Base-by-base conservation (phyloP, 225 moss, liverwort and hornwort genomes). In the Climacium dendroides region DNA sequence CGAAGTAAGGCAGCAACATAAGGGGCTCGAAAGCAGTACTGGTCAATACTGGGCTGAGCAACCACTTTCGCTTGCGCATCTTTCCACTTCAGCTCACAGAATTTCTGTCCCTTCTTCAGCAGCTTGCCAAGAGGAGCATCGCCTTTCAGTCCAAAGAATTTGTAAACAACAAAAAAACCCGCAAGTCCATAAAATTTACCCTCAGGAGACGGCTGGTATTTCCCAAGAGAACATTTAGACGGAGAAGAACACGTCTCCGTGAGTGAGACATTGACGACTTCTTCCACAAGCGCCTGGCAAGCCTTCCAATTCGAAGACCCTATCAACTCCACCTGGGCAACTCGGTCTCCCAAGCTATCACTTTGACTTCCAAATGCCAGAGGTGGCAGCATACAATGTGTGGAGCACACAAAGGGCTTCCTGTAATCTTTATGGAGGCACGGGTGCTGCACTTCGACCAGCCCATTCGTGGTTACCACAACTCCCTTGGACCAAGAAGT, bases 101-200 rank as follows among this genome's bases (percentile, higher is more conserved):
- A 99, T 61, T 94, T 90, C 83, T 96, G 95, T n/a, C 96, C 99
- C 80, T 95, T 96, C 85, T 85, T 91, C 86, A 97, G 92, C 74
- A 99, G 91, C 59, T 92, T 95, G 79, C 90, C 92, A 35, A 97
- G 95, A 87, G 96, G 89, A 81, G 94, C 91, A 82, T 85, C 85
- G 12, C 95, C 94, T 75, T 94, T 93, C 71, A 99, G 95, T 85
- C 97, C 98, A 94, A 97, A 99, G 86, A 99, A 96, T 87, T 96
- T 99, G 92, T 96, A 96, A 59, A 99, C 97, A 74, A 99, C 98
- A 91, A 96, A 99, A 91, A 99, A 97, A 16, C 98, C 98, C 75
- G 98, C 93, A 73, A 99, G 95, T 10, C 96, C 98, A 88, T 96
- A 97, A 83, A 99, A 99, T 43, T 93, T 90, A 52, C 98, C 98